Evolutionary conservation across 139 green algal species (phyloP).

Genomic region (Spirogloea muscicola): DNA sequence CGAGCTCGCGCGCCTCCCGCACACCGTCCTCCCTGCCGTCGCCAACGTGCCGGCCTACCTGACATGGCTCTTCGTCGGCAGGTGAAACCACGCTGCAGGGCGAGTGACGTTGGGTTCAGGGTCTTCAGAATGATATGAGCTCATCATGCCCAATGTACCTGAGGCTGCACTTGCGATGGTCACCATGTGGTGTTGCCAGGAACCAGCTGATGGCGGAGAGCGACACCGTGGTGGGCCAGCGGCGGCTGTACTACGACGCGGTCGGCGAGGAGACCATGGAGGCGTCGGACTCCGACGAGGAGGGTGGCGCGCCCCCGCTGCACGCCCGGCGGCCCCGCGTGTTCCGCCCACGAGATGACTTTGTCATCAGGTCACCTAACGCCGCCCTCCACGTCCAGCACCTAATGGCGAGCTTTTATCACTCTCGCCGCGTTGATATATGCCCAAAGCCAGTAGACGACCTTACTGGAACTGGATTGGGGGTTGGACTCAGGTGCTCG

Average conservation of each 20-base stretch:
- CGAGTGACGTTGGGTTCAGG: neutral
- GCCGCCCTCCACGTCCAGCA: too few relatives aligned
- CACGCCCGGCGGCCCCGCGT: too few relatives aligned
- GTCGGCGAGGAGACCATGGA: slow-evolving; percentile 32
- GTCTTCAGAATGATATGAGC: neutral
- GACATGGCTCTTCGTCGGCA: slow-evolving; percentile 38
- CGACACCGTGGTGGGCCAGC: slow-evolving; percentile 14
- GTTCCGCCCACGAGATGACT: too few relatives aligned
- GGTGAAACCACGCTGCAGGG: neutral
- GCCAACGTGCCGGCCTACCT: slow-evolving; percentile 16
- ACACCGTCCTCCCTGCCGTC: slow-evolving; percentile 22
- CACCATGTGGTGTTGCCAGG: slow-evolving; percentile 6
- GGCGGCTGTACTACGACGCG: slow-evolving; percentile 34
- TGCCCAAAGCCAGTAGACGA: too few relatives aligned
- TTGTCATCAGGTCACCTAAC: too few relatives aligned
- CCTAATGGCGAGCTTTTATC: too few relatives aligned
- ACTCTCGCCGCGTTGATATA: too few relatives aligned
- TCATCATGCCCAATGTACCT: neutral
- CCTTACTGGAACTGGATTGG: too few relatives aligned
- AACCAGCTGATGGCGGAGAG: slow-evolving; percentile 34
- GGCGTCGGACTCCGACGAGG: slow-evolving; percentile 34
- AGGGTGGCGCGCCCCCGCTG: too few relatives aligned
- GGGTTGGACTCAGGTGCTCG: too few relatives aligned
- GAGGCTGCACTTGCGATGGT: neutral
- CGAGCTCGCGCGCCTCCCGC: too few relatives aligned